These are phyloP conservation scores for Hygrophorus russula DNA, from an alignment of 768 basidiomycete species.

Conservation along the genomic window DNA sequence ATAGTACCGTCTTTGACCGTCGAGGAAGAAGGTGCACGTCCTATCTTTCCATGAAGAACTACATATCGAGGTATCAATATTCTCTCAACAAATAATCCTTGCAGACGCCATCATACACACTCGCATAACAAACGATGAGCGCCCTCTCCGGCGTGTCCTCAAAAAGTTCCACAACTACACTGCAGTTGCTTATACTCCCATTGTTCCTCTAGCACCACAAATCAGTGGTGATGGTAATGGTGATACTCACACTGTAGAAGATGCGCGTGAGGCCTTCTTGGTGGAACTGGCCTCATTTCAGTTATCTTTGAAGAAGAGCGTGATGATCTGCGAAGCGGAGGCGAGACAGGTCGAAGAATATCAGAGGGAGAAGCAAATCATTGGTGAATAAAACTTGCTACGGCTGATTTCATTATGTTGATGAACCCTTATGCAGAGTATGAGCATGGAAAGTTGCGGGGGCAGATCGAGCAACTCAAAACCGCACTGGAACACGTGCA, in stretches of 20 bases:
- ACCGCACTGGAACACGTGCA: constrained; percentile 69
- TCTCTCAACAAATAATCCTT: constrained; percentile 2
- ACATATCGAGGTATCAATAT: background rate
- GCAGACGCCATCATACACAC: constrained; percentile 72
- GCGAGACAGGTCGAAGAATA: constrained; percentile 80
- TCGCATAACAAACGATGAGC: constrained; percentile 76
- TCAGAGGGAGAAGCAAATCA: constrained; percentile 55
- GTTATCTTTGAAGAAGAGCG: constrained; percentile 62
- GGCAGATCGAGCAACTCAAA: constrained; percentile 73
- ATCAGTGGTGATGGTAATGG: constrained; percentile 15
- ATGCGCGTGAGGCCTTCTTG: constrained; percentile 69
- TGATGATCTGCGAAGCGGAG: constrained; percentile 81
- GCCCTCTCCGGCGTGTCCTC: constrained; percentile 63
- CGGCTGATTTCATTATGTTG: constrained; percentile 3
- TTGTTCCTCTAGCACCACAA: constrained; percentile 20
- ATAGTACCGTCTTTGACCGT: constrained; percentile 35
- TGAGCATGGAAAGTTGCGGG: constrained; percentile 55
- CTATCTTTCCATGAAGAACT: constrained; percentile 7
- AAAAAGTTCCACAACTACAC: constrained; percentile 75
- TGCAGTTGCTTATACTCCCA: constrained; percentile 39
- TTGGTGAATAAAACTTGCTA: constrained; percentile 39
- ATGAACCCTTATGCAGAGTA: constrained; percentile 31
- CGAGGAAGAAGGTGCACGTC: constrained; percentile 51
- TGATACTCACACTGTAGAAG: constrained; percentile 32
- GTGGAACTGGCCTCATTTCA: constrained; percentile 72